Evolutionary conservation across 169 alveolate species (phyloP), one percentile per base, ranked within the genome.

Genomic region (Cyclospora cayetanensis): DNA sequence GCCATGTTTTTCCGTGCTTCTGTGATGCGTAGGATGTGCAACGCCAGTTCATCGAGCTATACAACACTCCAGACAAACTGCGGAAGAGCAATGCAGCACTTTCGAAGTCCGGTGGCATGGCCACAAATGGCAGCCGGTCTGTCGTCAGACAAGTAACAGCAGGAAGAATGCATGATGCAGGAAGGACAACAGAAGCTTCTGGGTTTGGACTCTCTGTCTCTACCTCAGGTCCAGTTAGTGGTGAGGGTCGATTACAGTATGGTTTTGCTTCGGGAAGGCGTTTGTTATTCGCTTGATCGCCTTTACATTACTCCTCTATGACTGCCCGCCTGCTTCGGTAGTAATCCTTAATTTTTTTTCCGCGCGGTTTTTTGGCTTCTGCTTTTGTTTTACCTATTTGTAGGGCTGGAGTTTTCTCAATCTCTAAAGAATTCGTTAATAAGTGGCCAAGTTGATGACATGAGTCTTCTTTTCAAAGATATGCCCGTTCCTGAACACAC

Each of bases 31-130:
- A 82, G 90, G 90, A 82, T 29, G 90, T 82, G 60, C 90, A 82
- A 18, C 43, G 90, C 20, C 90, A 82, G 60, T 82, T 82, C 55
- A 82, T 82, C 22, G 90, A 82, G 77, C 37, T 82, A 52, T 82
- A 82, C 90, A 52, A 82, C 63, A 53, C 31, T 20, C 90, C 90
- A 22, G 90, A 82, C 35, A 82, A 82, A 9, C 60, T 27, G 11
- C 90, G 41, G 37, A 31, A 82, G 27, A n/a, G 27, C 27, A 15
- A n/a, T 1, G 42, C 72, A 0, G 72, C 11, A 12, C 15, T 15
- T n/a, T 20, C 18, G 11, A 46, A 46, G 60, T 7, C n/a, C 60
- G 60, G 15, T 11, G 15, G 60, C 7, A 46, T 46, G 60, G 60
- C 60, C 60, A 46, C 60, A 15, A 46, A 7, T 46, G 60, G 60